These are phyloP conservation scores for Mayamaea pseudoterrestris DNA, from an alignment of 108 stramenopile species.

Conservation along the genomic window DNA sequence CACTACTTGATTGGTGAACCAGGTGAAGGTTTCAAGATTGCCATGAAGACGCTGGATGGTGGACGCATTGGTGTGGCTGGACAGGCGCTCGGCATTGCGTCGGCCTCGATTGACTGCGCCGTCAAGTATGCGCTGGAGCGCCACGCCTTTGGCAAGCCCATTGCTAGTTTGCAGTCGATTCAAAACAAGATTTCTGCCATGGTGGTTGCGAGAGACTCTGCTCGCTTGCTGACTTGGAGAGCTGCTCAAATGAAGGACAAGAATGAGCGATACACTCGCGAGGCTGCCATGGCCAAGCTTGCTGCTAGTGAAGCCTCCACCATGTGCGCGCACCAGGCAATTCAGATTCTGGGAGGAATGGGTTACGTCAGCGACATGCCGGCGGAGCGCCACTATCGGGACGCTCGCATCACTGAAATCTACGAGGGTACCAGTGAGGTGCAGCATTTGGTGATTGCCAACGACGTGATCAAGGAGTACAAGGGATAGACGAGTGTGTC, in stretches of 20 bases:
- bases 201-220: conserved; percentile 76
- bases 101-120: conserved; percentile 89
- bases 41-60: conserved; percentile 92
- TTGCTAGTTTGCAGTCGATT: conserved; percentile 86
- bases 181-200: conserved; percentile 87
- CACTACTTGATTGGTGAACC: conserved; percentile 63
- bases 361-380: conserved; percentile 94
- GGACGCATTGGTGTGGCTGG: conserved; percentile 96
- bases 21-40: conserved; percentile 94
- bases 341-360: conserved; percentile 78
- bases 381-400: conserved; percentile 92
- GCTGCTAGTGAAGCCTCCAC: conserved; percentile 92
- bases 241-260: conserved; percentile 88
- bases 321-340: conserved; percentile 90
- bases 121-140: conserved; percentile 89
- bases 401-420: conserved; percentile 97
- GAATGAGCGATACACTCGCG: conserved; percentile 69
- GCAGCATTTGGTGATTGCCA: conserved; percentile 92
- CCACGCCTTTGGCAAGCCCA: conserved; percentile 90
- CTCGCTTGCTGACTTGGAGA: conserved; percentile 90
- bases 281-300: conserved; percentile 96
- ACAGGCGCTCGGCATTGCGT: conserved; percentile 89
- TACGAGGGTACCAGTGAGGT: conserved; percentile 95
- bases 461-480: conserved; percentile 90
- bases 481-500: conserved; percentile 12